Base-by-base conservation (phyloP, 2,329 filamentous ascomycete species). In the Fonsecaea pedrosoi region DNA sequence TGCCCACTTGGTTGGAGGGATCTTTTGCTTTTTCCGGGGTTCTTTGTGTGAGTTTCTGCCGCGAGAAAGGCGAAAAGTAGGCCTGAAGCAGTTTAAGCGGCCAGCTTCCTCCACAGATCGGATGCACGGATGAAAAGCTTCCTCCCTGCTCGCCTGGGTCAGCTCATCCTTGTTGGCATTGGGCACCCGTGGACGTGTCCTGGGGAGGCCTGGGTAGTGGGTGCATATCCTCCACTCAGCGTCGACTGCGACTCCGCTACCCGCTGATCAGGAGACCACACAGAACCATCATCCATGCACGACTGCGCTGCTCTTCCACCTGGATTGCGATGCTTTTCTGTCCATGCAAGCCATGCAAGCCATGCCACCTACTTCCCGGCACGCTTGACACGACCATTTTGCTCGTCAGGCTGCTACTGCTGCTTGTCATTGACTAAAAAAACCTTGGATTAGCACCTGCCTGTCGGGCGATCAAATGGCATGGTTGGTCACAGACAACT, bases 251-350 rank as follows among this genome's bases (percentile, higher is more conserved):
- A 54, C 34, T 35, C 9, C 34, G 18, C 35, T 18, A 32, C 45
- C 35, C 25, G 32, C 59, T 61, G 59, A 61, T 61, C 59, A 61
- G 59, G 53, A 61, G 59, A 61, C 59, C 59, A 61, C 45, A 61
- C 34, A 55, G 53, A 34, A 55, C 53, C 30, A 55, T 55, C 53
- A 55, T 55, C 34, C 53, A 37, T 55, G 30, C 34, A 35, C n/a
- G 30, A 18, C 45, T 8, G 25, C 25, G 34, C 30, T 35, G 13
- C 25, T 18, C 57, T 50, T 45, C 34, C 30, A 18, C 45, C 32
- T 18, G 57, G 30, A 40, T 60, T 48, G 57, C 30, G 57, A 34
- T 34, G 42, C 42, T 45, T 60, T 40, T 45, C 18, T 42, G n/a
- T n/a, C 35, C 55, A 3, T 25, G 25, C 25, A 25, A 25, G 25